Evolutionary conservation across 805 yeast genomes (phyloP).

Genomic region (Metschnikowia lachancei): DNA sequence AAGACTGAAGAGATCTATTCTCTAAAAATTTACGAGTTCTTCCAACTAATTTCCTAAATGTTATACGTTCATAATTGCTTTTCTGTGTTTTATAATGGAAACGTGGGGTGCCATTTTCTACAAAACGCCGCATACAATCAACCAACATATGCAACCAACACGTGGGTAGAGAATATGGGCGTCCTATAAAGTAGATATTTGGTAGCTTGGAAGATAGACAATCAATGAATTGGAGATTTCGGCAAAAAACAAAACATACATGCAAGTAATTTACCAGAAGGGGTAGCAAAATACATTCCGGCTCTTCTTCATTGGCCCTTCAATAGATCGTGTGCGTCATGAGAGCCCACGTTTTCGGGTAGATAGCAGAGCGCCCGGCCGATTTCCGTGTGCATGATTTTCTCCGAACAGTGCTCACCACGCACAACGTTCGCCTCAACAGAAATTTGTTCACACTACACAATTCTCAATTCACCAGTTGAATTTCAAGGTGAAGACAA

Average conservation of each 20-base stretch:
- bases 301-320: neutral
- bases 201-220: no score
- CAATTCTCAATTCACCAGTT: no score
- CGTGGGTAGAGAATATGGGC: neutral
- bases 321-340: neutral
- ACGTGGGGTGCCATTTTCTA: neutral
- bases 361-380: neutral
- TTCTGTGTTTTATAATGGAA: neutral
- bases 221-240: no score
- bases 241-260: neutral
- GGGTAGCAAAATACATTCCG: neutral
- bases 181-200: no score
- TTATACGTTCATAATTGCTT: no score
- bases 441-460: no score
- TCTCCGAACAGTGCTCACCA: neutral
- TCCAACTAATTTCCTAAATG: no score
- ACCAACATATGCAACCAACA: neutral
- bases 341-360: constrained; percentile 1
- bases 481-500: no score
- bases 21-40: no score
- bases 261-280: constrained; percentile 1
- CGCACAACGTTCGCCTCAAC: no score
- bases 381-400: constrained; percentile 3
- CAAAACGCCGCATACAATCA: no score
- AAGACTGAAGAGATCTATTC: no score